These are phyloP conservation scores for Porodaedalea pini DNA, from an alignment of 1,284 basidiomycete genomes.

Conservation along the genomic window DNA sequence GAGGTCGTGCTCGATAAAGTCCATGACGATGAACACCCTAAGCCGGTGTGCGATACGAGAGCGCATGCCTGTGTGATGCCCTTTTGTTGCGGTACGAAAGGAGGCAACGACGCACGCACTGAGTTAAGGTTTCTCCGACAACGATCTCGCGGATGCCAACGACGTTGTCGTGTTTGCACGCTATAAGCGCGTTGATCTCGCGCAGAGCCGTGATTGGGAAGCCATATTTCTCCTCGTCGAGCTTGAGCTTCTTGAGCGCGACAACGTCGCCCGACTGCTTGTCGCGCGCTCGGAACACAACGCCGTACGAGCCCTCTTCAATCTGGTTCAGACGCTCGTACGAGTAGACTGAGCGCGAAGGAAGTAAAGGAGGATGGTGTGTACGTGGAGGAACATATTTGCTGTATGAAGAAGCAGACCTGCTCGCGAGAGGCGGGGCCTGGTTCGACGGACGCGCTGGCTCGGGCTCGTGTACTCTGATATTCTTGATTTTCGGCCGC, in stretches of 20 bases:
- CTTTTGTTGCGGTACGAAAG: conserved; percentile 10
- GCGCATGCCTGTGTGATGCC: conserved; percentile 19
- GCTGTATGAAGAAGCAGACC: conserved; percentile 40
- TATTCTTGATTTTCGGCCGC: conserved; percentile 33
- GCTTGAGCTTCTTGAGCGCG: conserved; percentile 96
- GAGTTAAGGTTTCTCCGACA: conserved; percentile 97
- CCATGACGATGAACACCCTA: conserved; percentile 99
- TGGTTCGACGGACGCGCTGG: conserved; percentile 21
- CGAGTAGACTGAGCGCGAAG: conserved; percentile 88
- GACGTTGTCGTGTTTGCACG: conserved; percentile 90
- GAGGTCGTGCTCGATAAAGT: conserved; percentile 99
- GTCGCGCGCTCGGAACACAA: conserved; percentile 94
- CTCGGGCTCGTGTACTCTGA: conserved; percentile 23
- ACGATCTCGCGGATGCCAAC: conserved; percentile 95
- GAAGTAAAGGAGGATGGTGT: conserved; percentile 68
- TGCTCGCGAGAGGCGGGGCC: conserved; percentile 7
- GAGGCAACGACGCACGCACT: conserved; percentile 59
- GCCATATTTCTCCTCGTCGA: conserved; percentile 96
- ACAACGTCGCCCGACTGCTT: conserved; percentile 93
- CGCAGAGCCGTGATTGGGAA: conserved; percentile 97
- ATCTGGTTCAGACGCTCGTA: conserved; percentile 97
- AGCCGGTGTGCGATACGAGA: conserved; percentile 9
- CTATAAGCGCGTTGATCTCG: conserved; percentile 93
- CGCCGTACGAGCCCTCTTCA: conserved; percentile 97
- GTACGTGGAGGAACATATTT: conserved; percentile 72